phyloP scores from a whole-genome alignment of 2,329 filamentous ascomycete genomes.

The Parastagonospora nodorum region DNA sequence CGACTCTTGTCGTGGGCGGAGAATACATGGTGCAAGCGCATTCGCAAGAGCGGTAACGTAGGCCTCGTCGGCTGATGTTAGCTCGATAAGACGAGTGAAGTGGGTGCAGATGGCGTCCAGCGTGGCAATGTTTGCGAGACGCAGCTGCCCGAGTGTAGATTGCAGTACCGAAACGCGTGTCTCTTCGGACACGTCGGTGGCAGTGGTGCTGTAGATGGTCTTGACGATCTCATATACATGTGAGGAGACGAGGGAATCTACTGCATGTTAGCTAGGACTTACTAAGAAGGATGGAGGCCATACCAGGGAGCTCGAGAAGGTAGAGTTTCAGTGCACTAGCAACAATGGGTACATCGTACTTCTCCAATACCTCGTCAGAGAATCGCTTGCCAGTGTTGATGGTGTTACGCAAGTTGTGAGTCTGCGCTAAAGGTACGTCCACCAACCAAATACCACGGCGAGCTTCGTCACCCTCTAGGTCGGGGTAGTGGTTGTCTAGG shows the following conservation, averaged over 20 bases:
- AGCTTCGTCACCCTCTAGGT: slow-evolving; percentile 94
- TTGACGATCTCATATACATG: slow-evolving; percentile 99
- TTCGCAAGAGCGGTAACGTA: slow-evolving; percentile 78
- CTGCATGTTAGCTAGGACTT: slow-evolving; percentile 23
- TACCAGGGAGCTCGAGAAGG: slow-evolving; percentile 90
- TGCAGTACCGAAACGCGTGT: slow-evolving; percentile 89
- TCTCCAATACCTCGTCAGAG: slow-evolving; percentile 74
- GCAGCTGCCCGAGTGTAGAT: slow-evolving; percentile 91
- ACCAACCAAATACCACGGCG: slow-evolving; percentile 91
- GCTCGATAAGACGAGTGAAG: slow-evolving; percentile 93
- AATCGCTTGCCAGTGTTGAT: slow-evolving; percentile 88
- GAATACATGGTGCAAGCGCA: slow-evolving; percentile 79
- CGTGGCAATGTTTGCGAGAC: slow-evolving; percentile 97
- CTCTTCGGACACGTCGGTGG: slow-evolving; percentile 68
- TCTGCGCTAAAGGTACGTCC: slow-evolving; percentile 83
- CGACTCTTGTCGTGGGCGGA: slow-evolving; percentile 84
- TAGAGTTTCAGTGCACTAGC: slow-evolving; percentile 93
- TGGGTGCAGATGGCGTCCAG: slow-evolving; percentile 97
- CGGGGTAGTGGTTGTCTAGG: slow-evolving; percentile 94
- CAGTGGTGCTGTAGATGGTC: slow-evolving; percentile 89
- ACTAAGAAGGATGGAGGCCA: slow-evolving; percentile 33
- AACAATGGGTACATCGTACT: slow-evolving; percentile 92
- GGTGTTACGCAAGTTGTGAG: slow-evolving; percentile 79
- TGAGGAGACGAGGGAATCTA: slow-evolving; percentile 96
- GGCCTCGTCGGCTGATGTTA: slow-evolving; percentile 91